These are phyloP conservation scores for Ustilaginoidea virens DNA, from an alignment of 2,329 filamentous ascomycete species.

Conservation along the genomic window DNA sequence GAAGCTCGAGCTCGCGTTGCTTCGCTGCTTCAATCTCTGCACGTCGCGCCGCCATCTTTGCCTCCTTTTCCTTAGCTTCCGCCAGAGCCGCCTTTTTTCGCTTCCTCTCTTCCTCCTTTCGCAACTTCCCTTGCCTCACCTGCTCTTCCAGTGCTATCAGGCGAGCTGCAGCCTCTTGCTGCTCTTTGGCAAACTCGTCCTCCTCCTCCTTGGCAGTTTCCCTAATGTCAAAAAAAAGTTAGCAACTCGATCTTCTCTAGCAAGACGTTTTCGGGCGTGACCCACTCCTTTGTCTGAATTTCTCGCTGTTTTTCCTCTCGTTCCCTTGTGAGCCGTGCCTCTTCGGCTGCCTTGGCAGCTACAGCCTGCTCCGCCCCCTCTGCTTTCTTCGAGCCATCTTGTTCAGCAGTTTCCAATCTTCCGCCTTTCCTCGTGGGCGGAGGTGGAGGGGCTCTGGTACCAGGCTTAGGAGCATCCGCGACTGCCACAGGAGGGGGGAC, in stretches of 20 bases:
- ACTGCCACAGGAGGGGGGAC: conserved; percentile 44
- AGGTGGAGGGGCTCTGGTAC: conserved; percentile 53
- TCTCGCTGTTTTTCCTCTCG: conserved; percentile 63
- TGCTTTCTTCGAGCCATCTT: conserved; percentile 36
- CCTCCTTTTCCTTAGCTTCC: conserved; percentile 78
- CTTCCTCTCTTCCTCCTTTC: conserved; percentile 92
- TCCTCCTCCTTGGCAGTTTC: conserved; percentile 60
- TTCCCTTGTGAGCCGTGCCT: conserved; percentile 51
- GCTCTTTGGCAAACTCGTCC: conserved; percentile 65
- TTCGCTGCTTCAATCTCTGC: conserved; percentile 86
- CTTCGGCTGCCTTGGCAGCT: conserved; percentile 44
- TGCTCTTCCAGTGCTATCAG: conserved; percentile 86
- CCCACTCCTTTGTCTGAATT: conserved; percentile 70
- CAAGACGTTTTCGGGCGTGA: conserved; percentile 13
- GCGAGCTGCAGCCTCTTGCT: conserved; percentile 65
- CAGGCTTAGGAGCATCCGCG: conserved; percentile 28
- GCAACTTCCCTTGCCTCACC: conserved; percentile 81
- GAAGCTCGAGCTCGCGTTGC: conserved; percentile 78
- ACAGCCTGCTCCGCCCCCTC: conserved; percentile 46
- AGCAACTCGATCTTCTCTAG: conserved; percentile 8
- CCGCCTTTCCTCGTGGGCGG: conserved; percentile 61
- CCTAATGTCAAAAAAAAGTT: conserved; percentile 36
- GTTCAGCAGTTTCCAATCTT: conserved; percentile 42
- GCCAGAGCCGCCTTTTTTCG: conserved; percentile 77
- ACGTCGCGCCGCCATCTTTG: conserved; percentile 66